Evolutionary conservation across 441 rosid species (phyloP).

Genomic region (Aquilaria agallochum): DNA sequence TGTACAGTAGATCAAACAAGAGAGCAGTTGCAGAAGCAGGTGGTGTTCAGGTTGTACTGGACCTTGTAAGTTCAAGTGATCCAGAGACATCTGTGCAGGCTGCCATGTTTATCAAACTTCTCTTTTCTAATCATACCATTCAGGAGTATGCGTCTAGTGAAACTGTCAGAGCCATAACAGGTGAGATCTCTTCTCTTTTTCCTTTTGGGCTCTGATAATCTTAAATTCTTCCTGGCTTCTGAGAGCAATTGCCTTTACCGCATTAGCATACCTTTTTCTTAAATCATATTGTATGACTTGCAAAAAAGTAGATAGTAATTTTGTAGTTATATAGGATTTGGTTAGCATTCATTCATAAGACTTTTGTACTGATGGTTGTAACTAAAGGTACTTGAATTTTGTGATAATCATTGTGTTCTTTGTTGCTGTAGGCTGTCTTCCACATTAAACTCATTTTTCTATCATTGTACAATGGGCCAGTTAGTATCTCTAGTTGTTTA

Average conservation of each 20-base stretch:
- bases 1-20: constrained; percentile 96
- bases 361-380: too few relatives aligned
- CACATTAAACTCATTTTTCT: constrained; percentile 9
- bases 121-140: constrained; percentile 96
- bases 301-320: too few relatives aligned
- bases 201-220: not conserved
- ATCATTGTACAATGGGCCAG: too few relatives aligned
- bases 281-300: not conserved
- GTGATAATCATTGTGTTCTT: too few relatives aligned
- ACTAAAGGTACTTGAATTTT: too few relatives aligned
- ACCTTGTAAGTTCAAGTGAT: constrained; percentile 96
- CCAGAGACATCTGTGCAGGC: constrained; percentile 99
- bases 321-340: not conserved
- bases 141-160: constrained; percentile 99
- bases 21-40: constrained; percentile 99
- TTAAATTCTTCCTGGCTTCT: not conserved
- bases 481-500: too few relatives aligned
- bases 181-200: constrained; percentile 33
- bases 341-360: constrained; percentile 1
- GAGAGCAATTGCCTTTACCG: not conserved
- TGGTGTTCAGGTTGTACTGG: constrained; percentile 98
- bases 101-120: constrained; percentile 95
- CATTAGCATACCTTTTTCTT: constrained; percentile 1
- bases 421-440: too few relatives aligned
- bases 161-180: constrained; percentile 98